Conservation (phyloP, 345 rosid species). For the Euclidium syriacum region DNA sequence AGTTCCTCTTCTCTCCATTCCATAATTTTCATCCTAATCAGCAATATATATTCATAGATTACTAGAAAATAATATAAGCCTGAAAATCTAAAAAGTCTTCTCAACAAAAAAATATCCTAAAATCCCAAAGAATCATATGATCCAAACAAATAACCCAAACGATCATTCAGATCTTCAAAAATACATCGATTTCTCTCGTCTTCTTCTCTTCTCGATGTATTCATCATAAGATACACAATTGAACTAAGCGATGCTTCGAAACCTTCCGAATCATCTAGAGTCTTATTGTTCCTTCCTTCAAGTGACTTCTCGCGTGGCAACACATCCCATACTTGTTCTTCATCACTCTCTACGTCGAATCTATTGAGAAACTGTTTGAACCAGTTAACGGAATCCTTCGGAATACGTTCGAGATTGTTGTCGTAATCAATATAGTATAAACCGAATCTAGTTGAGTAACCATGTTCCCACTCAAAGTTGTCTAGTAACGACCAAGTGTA, state of each 20-base stretch:
- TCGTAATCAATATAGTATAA: conserved; percentile 31
- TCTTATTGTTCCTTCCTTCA: background rate
- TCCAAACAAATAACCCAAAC: background rate
- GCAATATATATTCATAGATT: background rate
- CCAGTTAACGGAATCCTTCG: conserved; percentile 27
- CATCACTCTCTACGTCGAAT: background rate
- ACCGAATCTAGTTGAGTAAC: conserved; percentile 35
- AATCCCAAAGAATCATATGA: background rate
- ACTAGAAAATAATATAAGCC: background rate
- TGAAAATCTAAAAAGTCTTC: background rate
- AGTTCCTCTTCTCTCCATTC: no score
- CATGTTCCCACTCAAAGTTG: conserved; percentile 40
- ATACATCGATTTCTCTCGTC: background rate
- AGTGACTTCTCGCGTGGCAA: background rate
- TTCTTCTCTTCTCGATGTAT: conserved; percentile 12
- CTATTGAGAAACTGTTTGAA: conserved; percentile 16
- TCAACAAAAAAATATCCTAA: background rate
- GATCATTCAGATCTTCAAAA: background rate
- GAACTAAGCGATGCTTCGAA: conserved; percentile 9
- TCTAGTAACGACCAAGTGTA: conserved; percentile 39
- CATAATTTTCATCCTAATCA: background rate
- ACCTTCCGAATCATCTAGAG: conserved; percentile 5
- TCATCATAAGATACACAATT: background rate
- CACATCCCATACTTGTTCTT: background rate
- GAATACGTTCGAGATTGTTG: conserved; percentile 22